Base-by-base conservation (phyloP, 176 grass and related monocot species). In the Bolboschoenus planiculmis region DNA sequence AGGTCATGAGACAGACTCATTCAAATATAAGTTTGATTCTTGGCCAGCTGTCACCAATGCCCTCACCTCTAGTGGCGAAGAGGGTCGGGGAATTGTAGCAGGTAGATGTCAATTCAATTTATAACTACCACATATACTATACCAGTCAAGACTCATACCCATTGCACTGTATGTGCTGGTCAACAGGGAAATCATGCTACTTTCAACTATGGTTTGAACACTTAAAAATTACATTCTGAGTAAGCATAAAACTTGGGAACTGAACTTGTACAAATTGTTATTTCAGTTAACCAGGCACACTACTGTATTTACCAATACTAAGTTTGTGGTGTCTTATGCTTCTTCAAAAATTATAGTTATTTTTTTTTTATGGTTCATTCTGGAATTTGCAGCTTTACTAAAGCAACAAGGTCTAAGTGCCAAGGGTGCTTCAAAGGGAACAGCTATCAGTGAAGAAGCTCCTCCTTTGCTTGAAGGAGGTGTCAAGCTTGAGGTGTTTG, bases 391-490 rank as follows among this genome's bases (percentile, higher is more conserved):
- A 94, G 95, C 95, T 83, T 86, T 97, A 78, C 55, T 97, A 88
- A 97, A 97, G 87, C 95, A 97, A 87, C 87, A 94, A 89, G 94
- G 92, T 85, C 85, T 92, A 39, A 88, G 92, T 91, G 42, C 94
- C 36, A 97, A 97, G 81, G 92, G 92, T 83, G 63, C 78, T 36
- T 46, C 95, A 85, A 97, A 94, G 83, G 78, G 58, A 73, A 75
- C 83, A 30, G 50, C 84, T 80, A 78, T 91, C 35, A 89, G 81
- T 34, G 95, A 97, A 87, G 92, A 94, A 90, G 88, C 94, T 92
- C 95, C 95, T 88, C 90, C 95, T 85, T 92, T 97, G 90, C 95
- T 97, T 61, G 92, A 97, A 87, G 81, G 87, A 39, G 66, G 85
- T 83, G 95, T 92, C 85, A 97, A 94, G 86, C 90, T 97, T 7